Base-by-base conservation (phyloP, 2,329 filamentous ascomycete genomes). In the Colletotrichum incanum region DNA sequence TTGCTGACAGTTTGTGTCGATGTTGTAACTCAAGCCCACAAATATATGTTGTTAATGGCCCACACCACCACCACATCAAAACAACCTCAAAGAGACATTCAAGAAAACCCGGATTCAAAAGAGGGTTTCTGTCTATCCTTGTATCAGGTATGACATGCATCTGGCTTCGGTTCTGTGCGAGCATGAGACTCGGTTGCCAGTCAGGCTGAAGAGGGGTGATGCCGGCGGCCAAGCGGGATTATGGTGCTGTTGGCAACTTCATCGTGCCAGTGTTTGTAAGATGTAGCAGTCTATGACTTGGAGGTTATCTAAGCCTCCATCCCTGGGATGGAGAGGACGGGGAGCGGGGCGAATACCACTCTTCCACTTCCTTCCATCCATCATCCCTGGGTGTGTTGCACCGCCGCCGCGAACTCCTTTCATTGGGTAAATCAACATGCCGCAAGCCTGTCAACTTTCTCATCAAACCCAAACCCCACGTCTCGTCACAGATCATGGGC, bases 101-200 rank as follows among this genome's bases (percentile, higher is more conserved):
- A 26, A 18, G 6, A 28, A 62, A 50, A 14, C 20, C 28, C 41
- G 34, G n/a, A n/a, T 39, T 52, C 34, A n/a, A 52, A 26, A 41
- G 28, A 39, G 31, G 34, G 23, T 37, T 43, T 16, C 34, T 20
- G 23, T 12, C 60, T 23, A 52, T n/a, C 45, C 45, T 7, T 62
- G 45, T 50, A 14, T 39, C 45, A 50, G n/a, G 31, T 52, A 28
- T 62, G 60, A 62, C 60, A 62, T 45, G n/a, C 45, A 62, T 62
- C 31, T 52, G 45, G 8, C n/a, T 50, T 5, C 45, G 16, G 60
- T 41, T 20, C 45, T 45, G 60, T 45, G 47, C 18, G 45, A 52
- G 41, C 12, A 45, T 39, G 60, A 50, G 60, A 62, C 45, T 37
- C 31, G 45, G 45, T 18, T n/a, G 31, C 60, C 50, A 62, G 60